Evolutionary conservation across 2,329 filamentous ascomycete species (phyloP), one percentile per base, ranked within the genome.

Genomic region (Bipolaris sorokiniana): DNA sequence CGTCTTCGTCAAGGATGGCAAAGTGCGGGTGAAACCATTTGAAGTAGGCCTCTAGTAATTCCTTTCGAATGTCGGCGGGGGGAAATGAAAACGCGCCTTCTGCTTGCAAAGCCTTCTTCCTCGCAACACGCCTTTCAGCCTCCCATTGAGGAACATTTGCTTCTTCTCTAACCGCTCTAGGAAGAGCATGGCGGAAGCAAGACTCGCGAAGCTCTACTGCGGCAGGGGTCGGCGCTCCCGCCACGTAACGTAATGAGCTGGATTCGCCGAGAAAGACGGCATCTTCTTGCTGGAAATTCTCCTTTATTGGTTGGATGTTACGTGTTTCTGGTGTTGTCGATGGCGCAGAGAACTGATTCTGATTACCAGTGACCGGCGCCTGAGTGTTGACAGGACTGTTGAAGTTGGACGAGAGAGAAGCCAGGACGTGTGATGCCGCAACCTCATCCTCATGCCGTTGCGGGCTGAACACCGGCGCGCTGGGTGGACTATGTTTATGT

Each of bases 1-100:
- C 77, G 1, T 72, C 71, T 3, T 81, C 78, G 60, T 85, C 82
- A 0, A 86, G 62, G 11, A 86, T 77, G 0, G 84, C 82, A 46
- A 85, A 86, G 51, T 81, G 82, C 0, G 84, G 82, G 59, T 86
- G 84, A 50, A 85, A 85, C 79, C 82, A 84, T 20, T 76, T 73
- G 52, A 86, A 86, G 69, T 85, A 86, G 0, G 83, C 82, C 16
- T 78, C 72, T 0, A 85, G 64, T 0, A 83, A 73, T 1, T 75
- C 75, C 3, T 80, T 71, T 40, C 79, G 79, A 16, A 80, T 75
- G 2, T 76, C 65, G 13, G 72, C 61, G 2, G 79, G 75, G 0
- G 83, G 83, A 22, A 83, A 79, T 0, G 78, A 77, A 40, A 85
- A 79, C 2, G 75, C 78, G 0, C 76, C 79, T 33, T 78, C 77